Conservation (phyloP, 1,284 basidiomycete species). For the Coriolopsis trogii region DNA sequence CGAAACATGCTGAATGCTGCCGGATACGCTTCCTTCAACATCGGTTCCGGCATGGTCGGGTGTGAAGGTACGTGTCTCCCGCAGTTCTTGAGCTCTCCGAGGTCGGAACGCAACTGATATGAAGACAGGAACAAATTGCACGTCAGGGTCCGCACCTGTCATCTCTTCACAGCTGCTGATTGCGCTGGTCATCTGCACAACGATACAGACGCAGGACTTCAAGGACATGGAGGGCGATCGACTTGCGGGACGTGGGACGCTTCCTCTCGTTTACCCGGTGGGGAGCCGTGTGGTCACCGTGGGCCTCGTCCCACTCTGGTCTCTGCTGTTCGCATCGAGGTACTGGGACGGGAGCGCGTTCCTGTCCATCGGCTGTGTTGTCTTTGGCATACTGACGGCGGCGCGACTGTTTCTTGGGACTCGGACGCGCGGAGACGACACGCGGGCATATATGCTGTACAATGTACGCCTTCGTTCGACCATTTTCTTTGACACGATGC, state of each 20-base stretch:
- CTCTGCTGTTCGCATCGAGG: background rate
- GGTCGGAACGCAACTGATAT: no score
- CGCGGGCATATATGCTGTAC: background rate
- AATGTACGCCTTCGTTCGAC: no score
- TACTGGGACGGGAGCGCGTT: no score
- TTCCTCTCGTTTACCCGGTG: slow-evolving; percentile 39
- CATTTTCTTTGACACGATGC: background rate
- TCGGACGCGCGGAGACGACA: background rate
- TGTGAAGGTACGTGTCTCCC: slow-evolving; percentile 13
- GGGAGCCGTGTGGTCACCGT: background rate
- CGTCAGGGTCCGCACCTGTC: no score
- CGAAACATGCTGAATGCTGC: slow-evolving; percentile 40
- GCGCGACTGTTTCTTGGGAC: background rate
- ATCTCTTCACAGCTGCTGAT: slow-evolving; percentile 27
- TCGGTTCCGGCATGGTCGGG: slow-evolving; percentile 20
- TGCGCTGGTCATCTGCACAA: slow-evolving; percentile 35
- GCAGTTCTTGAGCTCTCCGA: background rate
- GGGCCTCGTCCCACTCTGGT: slow-evolving; percentile 7
- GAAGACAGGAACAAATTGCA: background rate
- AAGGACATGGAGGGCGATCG: slow-evolving; percentile 41
- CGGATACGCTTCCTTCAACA: slow-evolving; percentile 32
- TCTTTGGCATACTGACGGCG: background rate
- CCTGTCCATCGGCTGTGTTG: background rate
- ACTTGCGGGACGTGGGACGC: slow-evolving; percentile 36
- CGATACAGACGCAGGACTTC: slow-evolving; percentile 46